Percentiles rank a stretch among this genome's conserved stretches.
Evolutionary conservation across 2,329 filamentous ascomycete species (phyloP).

Genomic region (Tolypocladium guangdongense): DNA sequence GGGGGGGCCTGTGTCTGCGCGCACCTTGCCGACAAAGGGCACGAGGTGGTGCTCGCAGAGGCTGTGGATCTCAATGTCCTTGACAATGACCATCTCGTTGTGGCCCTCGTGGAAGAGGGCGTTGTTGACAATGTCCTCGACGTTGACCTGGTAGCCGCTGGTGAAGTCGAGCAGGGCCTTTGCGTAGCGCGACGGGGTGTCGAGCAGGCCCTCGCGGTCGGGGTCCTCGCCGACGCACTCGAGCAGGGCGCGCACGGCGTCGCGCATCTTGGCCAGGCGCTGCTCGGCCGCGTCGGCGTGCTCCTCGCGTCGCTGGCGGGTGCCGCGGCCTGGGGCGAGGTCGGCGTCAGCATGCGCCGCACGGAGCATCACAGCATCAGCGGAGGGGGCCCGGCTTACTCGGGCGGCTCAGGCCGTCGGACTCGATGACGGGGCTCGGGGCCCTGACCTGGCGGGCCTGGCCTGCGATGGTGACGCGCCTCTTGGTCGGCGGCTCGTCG

Average conservation of each 20-base stretch:
- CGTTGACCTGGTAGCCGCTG: conserved; percentile 91
- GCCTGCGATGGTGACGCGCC: conserved; percentile 16
- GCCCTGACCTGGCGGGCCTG: conserved; percentile 12
- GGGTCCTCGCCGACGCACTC: conserved; percentile 62
- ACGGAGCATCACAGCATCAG: neutral
- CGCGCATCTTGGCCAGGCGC: conserved; percentile 47
- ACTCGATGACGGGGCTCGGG: conserved; percentile 48
- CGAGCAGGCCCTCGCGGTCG: conserved; percentile 51
- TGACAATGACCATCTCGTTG: conserved; percentile 94
- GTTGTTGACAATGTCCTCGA: conserved; percentile 81
- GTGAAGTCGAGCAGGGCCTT: conserved; percentile 95
- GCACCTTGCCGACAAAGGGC: conserved; percentile 87
- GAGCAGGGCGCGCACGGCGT: conserved; percentile 53
- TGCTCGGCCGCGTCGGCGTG: conserved; percentile 28
- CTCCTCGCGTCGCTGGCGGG: conserved; percentile 51
- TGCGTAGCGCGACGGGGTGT: conserved; percentile 75
- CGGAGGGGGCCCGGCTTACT: conserved; percentile 27
- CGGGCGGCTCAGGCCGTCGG: conserved; percentile 49
- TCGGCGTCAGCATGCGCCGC: neutral
- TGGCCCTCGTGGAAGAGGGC: conserved; percentile 96
- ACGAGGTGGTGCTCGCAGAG: conserved; percentile 97
- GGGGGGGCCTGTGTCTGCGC: neutral
- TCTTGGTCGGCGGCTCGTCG: conserved; percentile 36
- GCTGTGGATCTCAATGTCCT: conserved; percentile 91
- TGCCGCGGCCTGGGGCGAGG: conserved; percentile 43